A percentile compares a stretch with the other conserved stretches of the same genome.
phyloP scores from a whole-genome alignment of 2,329 filamentous ascomycete genomes.

The Cercospora sesami region DNA sequence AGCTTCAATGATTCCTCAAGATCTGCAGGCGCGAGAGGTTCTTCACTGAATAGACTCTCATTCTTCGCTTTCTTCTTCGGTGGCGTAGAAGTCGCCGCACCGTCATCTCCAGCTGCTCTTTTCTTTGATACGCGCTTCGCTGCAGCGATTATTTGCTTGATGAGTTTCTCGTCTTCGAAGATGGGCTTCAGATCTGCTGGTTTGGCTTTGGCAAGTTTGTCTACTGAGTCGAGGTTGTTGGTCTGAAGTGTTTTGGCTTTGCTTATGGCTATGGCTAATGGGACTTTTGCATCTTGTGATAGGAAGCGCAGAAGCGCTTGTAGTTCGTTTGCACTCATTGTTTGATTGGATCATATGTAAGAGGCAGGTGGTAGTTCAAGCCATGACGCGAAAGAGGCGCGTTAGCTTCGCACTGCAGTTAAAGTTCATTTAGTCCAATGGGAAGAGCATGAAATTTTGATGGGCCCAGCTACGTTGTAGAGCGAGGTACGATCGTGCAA shows the following conservation, averaged over 20 bases:
- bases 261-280: slow-evolving; percentile 55
- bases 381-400: neutral
- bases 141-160: slow-evolving; percentile 58
- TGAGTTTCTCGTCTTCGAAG: slow-evolving; percentile 55
- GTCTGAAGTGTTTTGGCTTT: slow-evolving; percentile 58
- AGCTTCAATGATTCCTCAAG: slow-evolving; percentile 64
- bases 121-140: slow-evolving; percentile 60
- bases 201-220: slow-evolving; percentile 53
- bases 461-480: neutral
- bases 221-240: slow-evolving; percentile 48
- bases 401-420: neutral
- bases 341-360: neutral
- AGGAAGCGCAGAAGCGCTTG: slow-evolving; percentile 56
- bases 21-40: slow-evolving; percentile 50
- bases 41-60: slow-evolving; percentile 36
- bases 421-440: neutral
- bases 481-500: too few relatives aligned
- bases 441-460: neutral
- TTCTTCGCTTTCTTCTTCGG: slow-evolving; percentile 41
- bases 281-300: slow-evolving; percentile 58
- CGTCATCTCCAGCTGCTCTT: slow-evolving; percentile 45
- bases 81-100: slow-evolving; percentile 32
- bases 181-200: slow-evolving; percentile 46
- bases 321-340: slow-evolving; percentile 30
- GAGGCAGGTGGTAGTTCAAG: neutral